Base-by-base conservation (phyloP, 108 stramenopile genomes). In the Fragilariopsis cylindrus region DNA sequence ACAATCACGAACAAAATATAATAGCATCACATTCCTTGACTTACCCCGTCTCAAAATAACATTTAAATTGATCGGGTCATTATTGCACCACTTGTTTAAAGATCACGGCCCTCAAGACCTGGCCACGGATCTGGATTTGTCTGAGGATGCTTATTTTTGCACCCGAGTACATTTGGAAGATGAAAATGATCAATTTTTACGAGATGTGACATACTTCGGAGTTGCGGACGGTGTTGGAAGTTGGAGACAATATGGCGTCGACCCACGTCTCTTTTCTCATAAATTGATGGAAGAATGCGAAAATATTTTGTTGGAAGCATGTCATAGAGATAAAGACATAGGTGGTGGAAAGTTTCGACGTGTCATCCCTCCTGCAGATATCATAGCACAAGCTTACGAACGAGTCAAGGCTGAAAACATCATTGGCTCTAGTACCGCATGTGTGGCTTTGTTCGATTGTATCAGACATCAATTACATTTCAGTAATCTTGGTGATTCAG, bases 201-300 rank as follows among this genome's bases (percentile, higher is more conserved):
- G 84, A 62, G 85, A 90, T 45, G 76, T 92, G 18, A 84, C 87
- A 52, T 97, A 96, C 73, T 85, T 93, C 71, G 96, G 96, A 40
- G 93, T 98, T 46, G 98, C 96, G 7, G 98, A 98, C 75, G 98
- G 98, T 9, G 98, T 98, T n/a, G 98, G 98, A 4, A 89, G 89
- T 70, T 98, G 98, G 98, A 82, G 96, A 71, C 90, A 95, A 75
- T 96, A 94, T 64, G 90, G 91, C 13, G 96, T 98, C 18, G 96
- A 98, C 82, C 98, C 98, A 0, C 66, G 96, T 48, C 82, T 83
- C n/a, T 97, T 95, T 85, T 88, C 93, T 13, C 85, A 88, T 54
- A 83, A 79, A 13, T 82, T 97, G 3, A 98, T 98, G 97, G 78
- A 81, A 62, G 90, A 87, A 76, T 91, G 91, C 57, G 75, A 85